Evolutionary conservation across 495 filamentous ascomycete species (phyloP), one percentile per base, ranked within the genome.

Genomic region (Penicillium coprophilum): DNA sequence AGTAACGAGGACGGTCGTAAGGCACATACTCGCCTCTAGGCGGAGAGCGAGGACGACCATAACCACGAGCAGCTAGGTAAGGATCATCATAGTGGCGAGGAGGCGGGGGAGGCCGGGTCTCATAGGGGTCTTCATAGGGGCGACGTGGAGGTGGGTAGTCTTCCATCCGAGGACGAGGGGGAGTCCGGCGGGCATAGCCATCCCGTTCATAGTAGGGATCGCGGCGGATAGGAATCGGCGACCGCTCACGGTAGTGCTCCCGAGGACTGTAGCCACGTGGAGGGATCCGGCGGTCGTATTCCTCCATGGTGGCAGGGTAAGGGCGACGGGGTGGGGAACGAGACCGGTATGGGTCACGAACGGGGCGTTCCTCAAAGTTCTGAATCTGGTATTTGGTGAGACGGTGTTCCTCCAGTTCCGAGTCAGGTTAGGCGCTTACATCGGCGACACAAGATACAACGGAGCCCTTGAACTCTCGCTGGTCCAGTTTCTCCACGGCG

Each of bases 401-500:
- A 67, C 60, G 61, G 58, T 59, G 58, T 61, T 65, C 43, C 59
- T 50, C 46, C 39, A 23, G 45, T 57, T 62, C 53, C 56, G 49
- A 57, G 58, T 45, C 36, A 36, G 46, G 46, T 44, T 55, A 56
- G 48, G 55, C 64, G 71, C 86, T 72, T 86, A 96, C 92, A 77
- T 96, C 92, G 55, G 90, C 83, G 60, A 88, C 75, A 69, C 94
- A 98, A 50, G 77, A 85, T 51, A 98, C 92, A 60, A 83, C 80
- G 47, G 82, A 80, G 58, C 89, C 91, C 76, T 97, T 96, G 76
- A 97, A 97, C 58, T 95, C 91, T 63, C 85, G 85, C 59, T 82
- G 83, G 65, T 98, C 93, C 43, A 98, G 86, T 71, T 96, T 96
- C 67, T 96, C 87, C 54, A 97, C 88, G 36, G 95, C 94, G 39